A percentile compares a stretch with the other conserved stretches of the same genome.
These are phyloP conservation scores for Pseudocercospora musae DNA, from an alignment of 2,329 filamentous ascomycete genomes.

Conservation along the genomic window DNA sequence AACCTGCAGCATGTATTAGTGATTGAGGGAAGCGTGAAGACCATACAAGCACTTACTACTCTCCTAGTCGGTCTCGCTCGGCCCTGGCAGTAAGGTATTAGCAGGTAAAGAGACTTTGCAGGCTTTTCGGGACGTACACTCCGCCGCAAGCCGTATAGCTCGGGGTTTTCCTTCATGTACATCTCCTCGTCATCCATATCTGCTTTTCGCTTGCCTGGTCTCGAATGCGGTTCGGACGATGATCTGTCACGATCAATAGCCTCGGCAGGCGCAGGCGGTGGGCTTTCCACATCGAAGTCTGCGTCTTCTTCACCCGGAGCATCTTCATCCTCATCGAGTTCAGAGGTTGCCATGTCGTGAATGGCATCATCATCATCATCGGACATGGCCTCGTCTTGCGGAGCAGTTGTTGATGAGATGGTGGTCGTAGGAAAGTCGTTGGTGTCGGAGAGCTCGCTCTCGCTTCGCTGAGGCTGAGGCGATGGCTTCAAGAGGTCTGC, in stretches of 20 bases:
- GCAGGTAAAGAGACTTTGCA: constrained; percentile 21
- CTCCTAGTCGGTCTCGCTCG: constrained; percentile 61
- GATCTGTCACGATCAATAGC: constrained; percentile 59
- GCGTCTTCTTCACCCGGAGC: constrained; percentile 53
- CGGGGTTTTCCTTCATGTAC: constrained; percentile 85
- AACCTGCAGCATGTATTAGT: constrained; percentile 42
- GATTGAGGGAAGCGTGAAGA: neutral
- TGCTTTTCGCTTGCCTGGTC: constrained; percentile 66
- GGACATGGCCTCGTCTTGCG: constrained; percentile 40
- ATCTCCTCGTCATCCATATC: constrained; percentile 64
- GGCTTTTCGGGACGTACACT: constrained; percentile 62
- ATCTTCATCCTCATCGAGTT: constrained; percentile 50
- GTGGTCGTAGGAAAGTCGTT: constrained; percentile 53
- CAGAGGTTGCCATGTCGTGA: constrained; percentile 44
- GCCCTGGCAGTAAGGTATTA: constrained; percentile 44
- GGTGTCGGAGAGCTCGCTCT: constrained; percentile 74
- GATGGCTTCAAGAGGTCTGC: constrained; percentile 45
- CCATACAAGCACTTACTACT: constrained; percentile 47
- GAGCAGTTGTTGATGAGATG: constrained; percentile 37
- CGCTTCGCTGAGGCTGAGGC: constrained; percentile 56
- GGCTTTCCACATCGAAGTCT: constrained; percentile 71
- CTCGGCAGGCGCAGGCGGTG: constrained; percentile 40
- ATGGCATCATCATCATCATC: constrained; percentile 41
- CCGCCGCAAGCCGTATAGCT: constrained; percentile 88
- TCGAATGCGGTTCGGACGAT: constrained; percentile 67